Evolutionary conservation across 371 early-diverging fungal species (phyloP).

Genomic region (Capillidium heterosporum): DNA sequence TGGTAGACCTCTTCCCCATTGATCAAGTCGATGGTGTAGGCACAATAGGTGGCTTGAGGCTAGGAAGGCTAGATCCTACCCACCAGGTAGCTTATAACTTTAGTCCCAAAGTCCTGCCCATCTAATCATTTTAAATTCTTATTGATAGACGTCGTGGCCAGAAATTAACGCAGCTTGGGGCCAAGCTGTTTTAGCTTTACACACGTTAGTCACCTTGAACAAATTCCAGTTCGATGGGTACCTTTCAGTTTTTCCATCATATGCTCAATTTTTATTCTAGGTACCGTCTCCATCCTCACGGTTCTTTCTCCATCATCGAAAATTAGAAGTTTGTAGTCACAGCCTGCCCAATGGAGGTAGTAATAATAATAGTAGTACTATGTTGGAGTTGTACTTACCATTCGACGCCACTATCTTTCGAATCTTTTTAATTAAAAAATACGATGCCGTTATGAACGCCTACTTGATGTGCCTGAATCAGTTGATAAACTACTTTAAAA

Average conservation of each 20-base stretch:
- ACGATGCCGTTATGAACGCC: conserved; percentile 79
- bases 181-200: conserved; percentile 65
- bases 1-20: conserved; percentile 82
- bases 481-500: conserved; percentile 51
- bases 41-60: conserved; percentile 82
- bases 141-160: conserved; percentile 61
- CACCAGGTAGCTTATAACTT: conserved; percentile 5
- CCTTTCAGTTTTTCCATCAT: neutral
- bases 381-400: conserved; percentile 75
- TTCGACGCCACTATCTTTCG: conserved; percentile 67
- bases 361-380: too few species aligned
- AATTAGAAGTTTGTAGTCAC: too few species aligned
- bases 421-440: conserved; percentile 68
- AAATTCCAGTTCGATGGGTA: conserved; percentile 64
- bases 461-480: conserved; percentile 77
- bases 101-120: too few species aligned
- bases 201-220: conserved; percentile 69
- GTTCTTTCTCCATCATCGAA: conserved; percentile 78
- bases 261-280: conserved; percentile 12
- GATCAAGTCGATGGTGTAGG: conserved; percentile 71
- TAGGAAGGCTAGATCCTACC: conserved; percentile 63
- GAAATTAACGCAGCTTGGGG: conserved; percentile 97
- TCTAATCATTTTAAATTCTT: neutral
- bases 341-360: too few species aligned
- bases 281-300: conserved; percentile 75